Evolutionary conservation across 2,329 filamentous ascomycete genomes (phyloP).

Genomic region (Sphaerulina populicola): DNA sequence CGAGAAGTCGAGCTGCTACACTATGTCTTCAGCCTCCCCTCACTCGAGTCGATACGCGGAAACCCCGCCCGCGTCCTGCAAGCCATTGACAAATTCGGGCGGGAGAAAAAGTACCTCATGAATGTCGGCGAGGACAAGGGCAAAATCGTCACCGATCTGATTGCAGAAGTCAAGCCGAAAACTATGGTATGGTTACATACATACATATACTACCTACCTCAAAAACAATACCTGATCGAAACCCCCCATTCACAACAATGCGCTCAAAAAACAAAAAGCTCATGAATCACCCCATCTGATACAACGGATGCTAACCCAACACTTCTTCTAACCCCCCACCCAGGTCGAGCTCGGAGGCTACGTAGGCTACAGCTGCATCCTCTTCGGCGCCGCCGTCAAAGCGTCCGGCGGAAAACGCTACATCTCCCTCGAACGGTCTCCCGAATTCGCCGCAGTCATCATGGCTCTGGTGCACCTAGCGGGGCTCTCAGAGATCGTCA

Average conservation of each 20-base stretch:
- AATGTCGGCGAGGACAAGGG: slow-evolving; percentile 72
- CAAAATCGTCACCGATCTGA: slow-evolving; percentile 59
- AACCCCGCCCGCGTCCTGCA: slow-evolving; percentile 56
- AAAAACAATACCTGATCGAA: neutral
- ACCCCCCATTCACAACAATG: slow-evolving; percentile 9
- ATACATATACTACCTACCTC: no score
- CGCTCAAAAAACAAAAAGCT: no score
- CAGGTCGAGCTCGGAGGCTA: slow-evolving; percentile 70
- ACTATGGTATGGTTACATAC: no score
- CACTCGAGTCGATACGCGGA: slow-evolving; percentile 54
- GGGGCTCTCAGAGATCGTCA: slow-evolving; percentile 61
- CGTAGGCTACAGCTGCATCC: slow-evolving; percentile 70
- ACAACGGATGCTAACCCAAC: neutral
- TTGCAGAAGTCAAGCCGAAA: slow-evolving; percentile 56
- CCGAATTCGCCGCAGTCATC: slow-evolving; percentile 65
- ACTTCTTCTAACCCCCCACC: neutral
- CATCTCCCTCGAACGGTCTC: slow-evolving; percentile 64
- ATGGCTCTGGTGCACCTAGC: slow-evolving; percentile 63
- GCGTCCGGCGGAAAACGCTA: slow-evolving; percentile 57
- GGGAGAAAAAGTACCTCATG: slow-evolving; percentile 64
- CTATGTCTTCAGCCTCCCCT: slow-evolving; percentile 55
- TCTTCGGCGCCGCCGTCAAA: slow-evolving; percentile 61
- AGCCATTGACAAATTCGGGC: slow-evolving; percentile 62
- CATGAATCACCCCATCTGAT: no score
- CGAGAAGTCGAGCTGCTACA: slow-evolving; percentile 66